Evolutionary conservation across 179 eudicot species (phyloP).

Genomic region (Heliamphora pulchella): DNA sequence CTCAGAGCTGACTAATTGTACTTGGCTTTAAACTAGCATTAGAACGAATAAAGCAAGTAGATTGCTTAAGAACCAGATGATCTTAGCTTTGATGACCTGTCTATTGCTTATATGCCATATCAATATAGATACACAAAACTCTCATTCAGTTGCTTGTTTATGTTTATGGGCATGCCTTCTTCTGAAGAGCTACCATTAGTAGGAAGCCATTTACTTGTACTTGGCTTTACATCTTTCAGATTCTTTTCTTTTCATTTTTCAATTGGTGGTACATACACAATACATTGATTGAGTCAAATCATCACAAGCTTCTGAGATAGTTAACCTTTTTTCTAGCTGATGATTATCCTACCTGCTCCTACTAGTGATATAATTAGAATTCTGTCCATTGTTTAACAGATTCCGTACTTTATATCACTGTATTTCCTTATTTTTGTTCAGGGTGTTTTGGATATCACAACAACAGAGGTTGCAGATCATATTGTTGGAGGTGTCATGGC

Average conservation of each 20-base stretch:
- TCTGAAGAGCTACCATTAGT: background rate
- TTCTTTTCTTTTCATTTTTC: background rate
- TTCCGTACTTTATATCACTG: background rate
- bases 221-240: background rate
- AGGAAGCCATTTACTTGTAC: background rate
- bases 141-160: background rate
- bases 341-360: background rate
- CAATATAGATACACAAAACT: background rate
- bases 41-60: constrained; percentile 5
- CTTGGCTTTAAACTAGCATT: background rate
- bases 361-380: background rate
- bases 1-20: background rate
- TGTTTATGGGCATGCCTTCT: background rate
- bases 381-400: background rate
- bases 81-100: constrained; percentile 3
- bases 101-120: background rate
- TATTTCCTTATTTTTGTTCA: constrained; percentile 18
- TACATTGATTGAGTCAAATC: background rate
- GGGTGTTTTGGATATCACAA: constrained; percentile 97
- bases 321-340: background rate
- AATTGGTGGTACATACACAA: background rate
- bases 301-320: background rate
- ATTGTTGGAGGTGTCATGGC: constrained; percentile 96
- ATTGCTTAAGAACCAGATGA: background rate
- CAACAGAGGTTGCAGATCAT: constrained; percentile 96